Base-by-base conservation (phyloP, 805 yeast genomes). In the Komagataella mondaviorum region DNA sequence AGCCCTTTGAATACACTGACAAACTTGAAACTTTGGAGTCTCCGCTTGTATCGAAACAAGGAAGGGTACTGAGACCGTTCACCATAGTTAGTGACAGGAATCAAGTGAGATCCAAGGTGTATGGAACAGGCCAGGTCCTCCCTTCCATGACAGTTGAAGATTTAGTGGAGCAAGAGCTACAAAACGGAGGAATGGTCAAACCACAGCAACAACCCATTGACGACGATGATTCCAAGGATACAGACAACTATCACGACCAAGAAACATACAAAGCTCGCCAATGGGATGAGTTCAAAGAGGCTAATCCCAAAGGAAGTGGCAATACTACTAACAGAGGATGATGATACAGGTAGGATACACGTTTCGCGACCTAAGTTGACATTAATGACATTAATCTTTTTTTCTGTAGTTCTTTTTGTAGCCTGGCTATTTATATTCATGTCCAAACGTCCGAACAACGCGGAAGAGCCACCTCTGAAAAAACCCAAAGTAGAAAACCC, bases 81-180 rank as follows among this genome's bases (percentile, higher is more conserved):
- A 85, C 91, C 0, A 73, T 91, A 16, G 78, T 80, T 12, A 70
- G 83, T 7, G 67, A 73, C 46, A 74, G 79, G 53, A 79, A 78
- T 44, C 78, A 82, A 48, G 56, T 88, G 16, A 71, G 75, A 52
- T 68, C 72, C 36, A 78, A 82, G 58, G 96, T 90, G 0, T 80
- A 78, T 57, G 96, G 97, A 1, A 88, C 95, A 2, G 99, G 97
- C 1, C 97, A 93, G 66, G 80, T 76, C 23, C 72, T 91, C 24
- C 99, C 99, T 2, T 88, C 97, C 0, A 88, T 93, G 93, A 72
- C 96, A 0, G 89, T 93, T 0, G 99, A 93, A 56, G 97, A 93
- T 58, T 83, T 85, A 54, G 70, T 93, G 50, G 95, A 89, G 48
- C 80, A 88, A 57, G 99, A 93, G 62, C 71, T 86, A 55, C 81